Evolutionary conservation across 257 asterid species (phyloP).

Genomic region (Handroanthus guayacan): DNA sequence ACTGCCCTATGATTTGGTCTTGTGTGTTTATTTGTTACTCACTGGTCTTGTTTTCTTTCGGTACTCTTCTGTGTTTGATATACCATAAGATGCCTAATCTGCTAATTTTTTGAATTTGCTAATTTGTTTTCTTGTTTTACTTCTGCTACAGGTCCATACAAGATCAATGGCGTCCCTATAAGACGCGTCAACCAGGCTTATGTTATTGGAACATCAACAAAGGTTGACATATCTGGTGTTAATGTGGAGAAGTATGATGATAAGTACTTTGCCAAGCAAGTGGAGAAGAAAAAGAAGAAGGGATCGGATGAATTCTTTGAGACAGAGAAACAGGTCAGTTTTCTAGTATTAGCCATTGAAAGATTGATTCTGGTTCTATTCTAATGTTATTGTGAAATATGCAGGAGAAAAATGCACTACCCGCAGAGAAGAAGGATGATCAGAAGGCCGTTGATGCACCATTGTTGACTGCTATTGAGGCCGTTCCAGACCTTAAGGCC

Average conservation of each 20-base stretch:
- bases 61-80: background rate
- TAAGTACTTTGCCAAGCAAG: constrained; percentile 50
- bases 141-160: constrained; percentile 51
- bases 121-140: background rate
- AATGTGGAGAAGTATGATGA: constrained; percentile 50
- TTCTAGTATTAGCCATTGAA: background rate
- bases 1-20: background rate
- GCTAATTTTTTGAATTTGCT: background rate
- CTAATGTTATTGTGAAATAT: background rate
- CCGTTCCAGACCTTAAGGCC: constrained; percentile 57
- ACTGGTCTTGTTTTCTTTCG: background rate
- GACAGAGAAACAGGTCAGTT: constrained; percentile 48
- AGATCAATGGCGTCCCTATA: constrained; percentile 58
- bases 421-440: constrained; percentile 59
- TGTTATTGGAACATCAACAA: constrained; percentile 55
- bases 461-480: constrained; percentile 62
- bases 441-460: constrained; percentile 64
- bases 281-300: constrained; percentile 48
- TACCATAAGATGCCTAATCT: background rate
- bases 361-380: background rate
- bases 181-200: constrained; percentile 60
- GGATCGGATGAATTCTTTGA: constrained; percentile 52
- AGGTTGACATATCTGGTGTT: constrained; percentile 51
- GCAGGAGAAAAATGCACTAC: constrained; percentile 54
- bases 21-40: too few relatives aligned